These are phyloP conservation scores for Talaromyces marneffei DNA, from an alignment of 2,329 filamentous ascomycete genomes.

Conservation along the genomic window DNA sequence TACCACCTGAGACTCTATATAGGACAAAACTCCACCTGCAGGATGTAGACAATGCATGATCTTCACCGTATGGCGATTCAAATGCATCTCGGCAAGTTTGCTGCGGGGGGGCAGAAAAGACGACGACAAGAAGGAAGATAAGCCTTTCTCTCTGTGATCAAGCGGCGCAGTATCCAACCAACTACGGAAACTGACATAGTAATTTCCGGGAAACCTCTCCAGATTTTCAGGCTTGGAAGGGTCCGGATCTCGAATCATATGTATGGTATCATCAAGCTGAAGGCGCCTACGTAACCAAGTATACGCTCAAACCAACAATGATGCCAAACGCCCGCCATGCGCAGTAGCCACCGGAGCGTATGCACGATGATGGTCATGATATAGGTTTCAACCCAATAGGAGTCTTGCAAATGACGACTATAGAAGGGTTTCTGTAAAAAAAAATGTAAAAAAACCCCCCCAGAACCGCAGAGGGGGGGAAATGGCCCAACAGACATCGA, in stretches of 20 bases:
- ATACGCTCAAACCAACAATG: neutral
- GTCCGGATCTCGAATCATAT: neutral
- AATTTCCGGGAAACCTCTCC: neutral
- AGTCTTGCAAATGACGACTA: neutral
- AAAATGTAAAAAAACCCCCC: neutral
- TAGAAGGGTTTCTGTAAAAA: neutral
- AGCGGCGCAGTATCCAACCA: neutral
- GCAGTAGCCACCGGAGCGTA: neutral
- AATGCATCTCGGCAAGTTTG: neutral
- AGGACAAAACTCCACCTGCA: neutral
- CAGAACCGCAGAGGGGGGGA: neutral
- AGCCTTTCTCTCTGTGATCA: neutral
- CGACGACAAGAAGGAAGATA: neutral
- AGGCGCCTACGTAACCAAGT: neutral
- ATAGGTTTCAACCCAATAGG: neutral
- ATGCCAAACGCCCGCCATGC: neutral
- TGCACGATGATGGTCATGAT: neutral
- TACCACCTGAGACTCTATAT: neutral
- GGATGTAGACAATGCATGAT: neutral
- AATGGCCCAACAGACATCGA: neutral
- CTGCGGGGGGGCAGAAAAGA: slow-evolving; percentile 1
- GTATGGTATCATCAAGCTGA: neutral
- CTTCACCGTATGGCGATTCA: neutral
- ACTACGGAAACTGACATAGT: neutral
- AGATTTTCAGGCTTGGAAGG: neutral